Evolutionary conservation across 1,139 yeast species (phyloP).

Genomic region (Nakaseomyces bracarensis): DNA sequence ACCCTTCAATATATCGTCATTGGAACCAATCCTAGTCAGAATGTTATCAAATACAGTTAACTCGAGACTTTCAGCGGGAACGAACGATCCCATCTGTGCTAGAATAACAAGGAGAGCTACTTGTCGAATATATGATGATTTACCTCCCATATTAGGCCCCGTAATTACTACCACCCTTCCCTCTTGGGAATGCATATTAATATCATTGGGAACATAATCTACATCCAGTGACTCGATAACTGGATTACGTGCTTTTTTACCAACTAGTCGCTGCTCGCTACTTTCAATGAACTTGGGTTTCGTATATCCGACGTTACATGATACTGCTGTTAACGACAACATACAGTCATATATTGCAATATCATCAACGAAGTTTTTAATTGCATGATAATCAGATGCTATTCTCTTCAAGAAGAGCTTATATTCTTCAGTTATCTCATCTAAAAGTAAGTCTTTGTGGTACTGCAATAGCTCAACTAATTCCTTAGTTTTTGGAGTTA

Average conservation of each 20-base stretch:
- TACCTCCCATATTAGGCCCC: constrained; percentile 55
- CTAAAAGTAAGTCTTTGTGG: constrained; percentile 50
- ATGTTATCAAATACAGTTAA: constrained; percentile 38
- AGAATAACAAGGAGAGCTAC: constrained; percentile 39
- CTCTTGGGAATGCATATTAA: constrained; percentile 39
- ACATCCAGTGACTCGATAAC: constrained; percentile 51
- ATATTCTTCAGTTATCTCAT: constrained; percentile 52
- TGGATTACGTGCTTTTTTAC: constrained; percentile 68
- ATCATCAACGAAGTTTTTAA: constrained; percentile 44
- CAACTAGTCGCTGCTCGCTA: constrained; percentile 40
- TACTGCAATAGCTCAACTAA: constrained; percentile 52
- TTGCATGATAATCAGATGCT: constrained; percentile 41
- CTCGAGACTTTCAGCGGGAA: constrained; percentile 43
- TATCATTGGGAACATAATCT: constrained; percentile 63
- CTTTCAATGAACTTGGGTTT: constrained; percentile 49
- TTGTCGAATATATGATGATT: constrained; percentile 43
- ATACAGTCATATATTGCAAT: constrained; percentile 68
- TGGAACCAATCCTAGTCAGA: constrained; percentile 41
- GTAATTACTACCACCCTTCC: constrained; percentile 54
- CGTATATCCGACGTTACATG: constrained; percentile 40
- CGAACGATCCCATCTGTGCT: constrained; percentile 45
- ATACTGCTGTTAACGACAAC: constrained; percentile 57
- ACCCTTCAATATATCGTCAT: constrained; percentile 36
- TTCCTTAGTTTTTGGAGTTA: constrained; percentile 50
- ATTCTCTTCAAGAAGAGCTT: constrained; percentile 41